These are phyloP conservation scores for Carex scoparia DNA, from an alignment of 176 grass and related monocot species.

Conservation along the genomic window DNA sequence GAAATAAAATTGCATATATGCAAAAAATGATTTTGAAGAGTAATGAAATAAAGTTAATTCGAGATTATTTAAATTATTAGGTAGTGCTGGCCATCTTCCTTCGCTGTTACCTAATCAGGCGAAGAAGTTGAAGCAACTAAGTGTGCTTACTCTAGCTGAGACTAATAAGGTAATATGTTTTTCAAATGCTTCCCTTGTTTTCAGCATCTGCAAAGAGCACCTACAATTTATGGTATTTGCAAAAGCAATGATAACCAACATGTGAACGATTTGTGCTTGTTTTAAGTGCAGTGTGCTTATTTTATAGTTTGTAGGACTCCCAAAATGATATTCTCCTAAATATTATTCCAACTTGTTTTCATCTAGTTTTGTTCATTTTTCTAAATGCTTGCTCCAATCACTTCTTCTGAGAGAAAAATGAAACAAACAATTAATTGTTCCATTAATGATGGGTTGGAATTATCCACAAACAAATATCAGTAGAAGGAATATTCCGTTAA, in stretches of 20 bases:
- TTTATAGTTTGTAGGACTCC: neutral
- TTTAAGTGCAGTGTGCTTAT: neutral
- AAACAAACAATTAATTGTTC: neutral
- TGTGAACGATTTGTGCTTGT: neutral
- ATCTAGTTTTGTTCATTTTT: neutral
- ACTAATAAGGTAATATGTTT: slow-evolving; percentile 64
- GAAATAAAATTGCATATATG: neutral
- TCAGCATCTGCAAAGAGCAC: neutral
- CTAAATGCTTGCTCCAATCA: neutral
- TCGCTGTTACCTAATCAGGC: slow-evolving; percentile 75
- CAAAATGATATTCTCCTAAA: neutral
- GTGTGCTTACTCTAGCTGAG: slow-evolving; percentile 80
- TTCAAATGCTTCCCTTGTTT: neutral
- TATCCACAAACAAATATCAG: neutral
- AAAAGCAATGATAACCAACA: neutral
- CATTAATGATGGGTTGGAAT: neutral
- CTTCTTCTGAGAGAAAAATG: neutral
- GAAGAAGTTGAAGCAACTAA: slow-evolving; percentile 93
- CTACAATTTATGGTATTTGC: neutral
- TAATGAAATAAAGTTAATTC: neutral
- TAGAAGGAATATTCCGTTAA: neutral
- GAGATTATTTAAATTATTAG: slow-evolving; percentile 28
- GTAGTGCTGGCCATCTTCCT: slow-evolving; percentile 70
- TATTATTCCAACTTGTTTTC: neutral
- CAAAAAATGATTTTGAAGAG: neutral